Conservation (phyloP, 176 grass and related monocot genomes). For the Oryza australiensis region DNA sequence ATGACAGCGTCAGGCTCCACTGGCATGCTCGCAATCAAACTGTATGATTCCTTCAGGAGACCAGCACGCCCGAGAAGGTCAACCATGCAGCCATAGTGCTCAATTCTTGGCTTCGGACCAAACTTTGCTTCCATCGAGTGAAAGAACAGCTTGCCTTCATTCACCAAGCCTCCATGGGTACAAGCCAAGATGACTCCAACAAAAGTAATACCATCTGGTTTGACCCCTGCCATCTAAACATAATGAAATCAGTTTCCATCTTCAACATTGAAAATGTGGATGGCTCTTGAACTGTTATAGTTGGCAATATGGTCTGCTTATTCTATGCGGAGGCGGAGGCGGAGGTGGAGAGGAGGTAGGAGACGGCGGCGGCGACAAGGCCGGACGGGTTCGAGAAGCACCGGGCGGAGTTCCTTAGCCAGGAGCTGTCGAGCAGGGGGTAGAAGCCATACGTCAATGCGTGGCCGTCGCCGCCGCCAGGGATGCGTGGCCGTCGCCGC, state of each 20-base stretch:
- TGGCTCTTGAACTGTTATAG: not conserved
- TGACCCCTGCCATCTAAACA: slow-evolving; percentile 48
- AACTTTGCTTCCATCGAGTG: slow-evolving; percentile 51
- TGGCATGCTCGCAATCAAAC: slow-evolving; percentile 59
- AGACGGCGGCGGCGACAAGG: not conserved
- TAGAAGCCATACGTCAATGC: too few relatives aligned
- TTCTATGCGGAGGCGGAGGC: not conserved
- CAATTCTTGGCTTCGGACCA: slow-evolving; percentile 48
- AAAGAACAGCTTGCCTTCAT: slow-evolving; percentile 60
- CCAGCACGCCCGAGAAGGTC: slow-evolving; percentile 71
- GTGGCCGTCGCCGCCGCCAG: too few relatives aligned
- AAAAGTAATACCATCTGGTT: slow-evolving; percentile 68
- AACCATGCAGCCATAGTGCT: slow-evolving; percentile 78
- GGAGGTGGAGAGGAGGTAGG: too few relatives aligned
- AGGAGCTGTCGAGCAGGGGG: slow-evolving; percentile 72
- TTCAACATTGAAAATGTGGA: not conserved
- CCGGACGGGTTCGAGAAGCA: slow-evolving; percentile 49
- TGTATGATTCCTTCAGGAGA: slow-evolving; percentile 57
- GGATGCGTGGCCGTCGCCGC: too few relatives aligned
- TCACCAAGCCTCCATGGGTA: slow-evolving; percentile 74
- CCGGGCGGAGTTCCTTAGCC: slow-evolving; percentile 62
- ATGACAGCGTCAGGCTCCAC: slow-evolving; percentile 68
- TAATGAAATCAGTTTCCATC: slow-evolving; percentile 17
- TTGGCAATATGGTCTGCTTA: not conserved
- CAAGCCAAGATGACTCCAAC: slow-evolving; percentile 69